Evolutionary conservation across 495 filamentous ascomycete species (phyloP).

Genomic region (Xylaria palmicola): DNA sequence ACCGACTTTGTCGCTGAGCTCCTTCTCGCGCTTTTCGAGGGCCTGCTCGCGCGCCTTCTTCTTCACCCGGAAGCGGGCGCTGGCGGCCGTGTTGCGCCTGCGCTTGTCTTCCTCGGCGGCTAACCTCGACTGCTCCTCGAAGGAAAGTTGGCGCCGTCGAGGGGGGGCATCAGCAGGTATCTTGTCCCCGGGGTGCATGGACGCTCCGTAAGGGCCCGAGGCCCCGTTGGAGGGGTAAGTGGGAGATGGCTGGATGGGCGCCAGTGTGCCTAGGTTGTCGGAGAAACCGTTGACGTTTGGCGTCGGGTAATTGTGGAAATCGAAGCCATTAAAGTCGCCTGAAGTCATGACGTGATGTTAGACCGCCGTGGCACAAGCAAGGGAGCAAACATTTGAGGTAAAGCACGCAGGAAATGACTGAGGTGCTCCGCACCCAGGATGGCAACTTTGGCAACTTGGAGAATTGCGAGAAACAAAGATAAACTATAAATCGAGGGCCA

Average conservation of each 20-base stretch:
- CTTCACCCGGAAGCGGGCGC: conserved; percentile 94
- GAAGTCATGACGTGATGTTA: conserved; percentile 44
- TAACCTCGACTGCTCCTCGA: conserved; percentile 68
- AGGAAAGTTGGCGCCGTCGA: conserved; percentile 40
- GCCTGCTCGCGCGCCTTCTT: conserved; percentile 98
- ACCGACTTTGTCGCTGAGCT: conserved; percentile 81
- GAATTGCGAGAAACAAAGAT: neutral
- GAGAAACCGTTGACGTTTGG: conserved; percentile 46
- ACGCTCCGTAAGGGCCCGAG: conserved; percentile 42
- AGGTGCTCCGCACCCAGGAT: conserved; percentile 30
- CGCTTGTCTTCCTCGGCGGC: conserved; percentile 98
- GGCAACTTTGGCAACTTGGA: conserved; percentile 34
- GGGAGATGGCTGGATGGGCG: conserved; percentile 48
- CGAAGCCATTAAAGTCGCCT: conserved; percentile 51
- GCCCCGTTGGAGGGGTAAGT: conserved; percentile 38
- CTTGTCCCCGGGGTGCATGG: conserved; percentile 48
- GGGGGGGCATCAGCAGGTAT: conserved; percentile 45
- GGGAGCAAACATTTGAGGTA: conserved; percentile 22
- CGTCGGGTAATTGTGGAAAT: conserved; percentile 48
- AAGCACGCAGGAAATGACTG: conserved; percentile 16
- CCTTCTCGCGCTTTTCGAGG: conserved; percentile 86
- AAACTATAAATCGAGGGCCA: conserved; percentile 7
- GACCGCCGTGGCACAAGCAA: conserved; percentile 24
- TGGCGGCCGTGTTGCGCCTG: conserved; percentile 91
- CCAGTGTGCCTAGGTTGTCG: conserved; percentile 43